These are phyloP conservation scores for Podaxis sp. DNA, from an alignment of 768 basidiomycete species.

Conservation along the genomic window DNA sequence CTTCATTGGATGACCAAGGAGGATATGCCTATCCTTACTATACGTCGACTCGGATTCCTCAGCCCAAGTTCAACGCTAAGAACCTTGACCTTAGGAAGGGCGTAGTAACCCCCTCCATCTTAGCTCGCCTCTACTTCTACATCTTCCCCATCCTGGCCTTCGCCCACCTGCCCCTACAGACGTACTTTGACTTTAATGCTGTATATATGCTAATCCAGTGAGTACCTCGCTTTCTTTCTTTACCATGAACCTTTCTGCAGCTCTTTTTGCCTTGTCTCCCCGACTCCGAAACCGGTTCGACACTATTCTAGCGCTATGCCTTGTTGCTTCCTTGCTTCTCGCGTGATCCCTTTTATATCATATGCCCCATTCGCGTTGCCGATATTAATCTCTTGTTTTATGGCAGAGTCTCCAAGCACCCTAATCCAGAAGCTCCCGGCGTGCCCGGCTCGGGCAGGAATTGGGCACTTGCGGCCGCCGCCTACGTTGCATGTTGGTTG, in stretches of 20 bases:
- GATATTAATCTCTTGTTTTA: constrained; percentile 6
- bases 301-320: constrained; percentile 6
- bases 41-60: constrained; percentile 34
- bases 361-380: not conserved
- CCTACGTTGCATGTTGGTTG: constrained; percentile 81
- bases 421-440: constrained; percentile 60
- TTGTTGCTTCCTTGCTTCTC: constrained; percentile 11
- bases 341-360: constrained; percentile 1
- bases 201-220: constrained; percentile 82
- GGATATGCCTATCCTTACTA: constrained; percentile 7
- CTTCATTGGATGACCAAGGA: constrained; percentile 23
- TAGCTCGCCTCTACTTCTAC: constrained; percentile 60
- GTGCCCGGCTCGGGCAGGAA: constrained; percentile 65
- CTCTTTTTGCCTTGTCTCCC: constrained; percentile 6
- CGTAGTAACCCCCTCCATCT: constrained; percentile 58
- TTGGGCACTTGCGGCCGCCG: constrained; percentile 82
- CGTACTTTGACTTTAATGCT: constrained; percentile 88
- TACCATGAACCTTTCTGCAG: not conserved
- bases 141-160: constrained; percentile 70
- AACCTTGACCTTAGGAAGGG: constrained; percentile 64
- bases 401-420: constrained; percentile 69
- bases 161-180: constrained; percentile 72
- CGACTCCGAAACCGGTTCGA: not conserved
- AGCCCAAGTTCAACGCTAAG: constrained; percentile 67
- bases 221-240: constrained; percentile 35